Conservation (phyloP, 176 grass and related monocot species). For the barley (Hordeum vulgare) region DNA sequence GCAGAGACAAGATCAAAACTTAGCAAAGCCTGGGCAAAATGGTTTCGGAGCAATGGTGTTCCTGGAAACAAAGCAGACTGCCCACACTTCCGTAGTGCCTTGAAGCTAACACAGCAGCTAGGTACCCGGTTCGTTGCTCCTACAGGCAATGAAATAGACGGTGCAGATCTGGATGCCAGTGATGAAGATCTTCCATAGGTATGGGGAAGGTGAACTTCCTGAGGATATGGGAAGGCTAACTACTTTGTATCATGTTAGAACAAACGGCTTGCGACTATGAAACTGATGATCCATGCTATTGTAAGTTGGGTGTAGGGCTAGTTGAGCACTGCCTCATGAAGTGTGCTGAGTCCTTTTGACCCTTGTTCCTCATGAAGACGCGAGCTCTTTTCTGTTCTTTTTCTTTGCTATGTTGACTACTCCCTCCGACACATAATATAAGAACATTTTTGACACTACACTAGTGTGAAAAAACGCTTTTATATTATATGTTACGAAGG, state of each 20-base stretch:
- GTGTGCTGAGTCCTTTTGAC: not conserved
- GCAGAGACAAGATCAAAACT: not conserved
- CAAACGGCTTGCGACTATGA: not conserved
- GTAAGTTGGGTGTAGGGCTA: not conserved
- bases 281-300: not conserved
- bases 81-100: not conserved
- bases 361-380: not conserved
- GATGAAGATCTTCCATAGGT: not conserved
- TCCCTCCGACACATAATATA: too few relatives aligned
- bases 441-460: too few relatives aligned
- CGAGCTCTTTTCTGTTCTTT: not conserved
- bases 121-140: not conserved
- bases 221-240: not conserved
- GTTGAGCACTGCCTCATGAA: not conserved
- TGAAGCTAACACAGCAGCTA: not conserved
- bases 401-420: not conserved
- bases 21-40: not conserved
- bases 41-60: not conserved
- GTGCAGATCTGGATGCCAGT: not conserved
- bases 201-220: not conserved
- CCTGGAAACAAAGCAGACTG: not conserved
- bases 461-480: too few relatives aligned
- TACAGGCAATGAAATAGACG: not conserved
- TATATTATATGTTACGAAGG: too few relatives aligned
- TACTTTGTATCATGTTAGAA: not conserved